These are phyloP conservation scores for Metschnikowia rubicola DNA, from an alignment of 805 yeast species.

Conservation along the genomic window DNA sequence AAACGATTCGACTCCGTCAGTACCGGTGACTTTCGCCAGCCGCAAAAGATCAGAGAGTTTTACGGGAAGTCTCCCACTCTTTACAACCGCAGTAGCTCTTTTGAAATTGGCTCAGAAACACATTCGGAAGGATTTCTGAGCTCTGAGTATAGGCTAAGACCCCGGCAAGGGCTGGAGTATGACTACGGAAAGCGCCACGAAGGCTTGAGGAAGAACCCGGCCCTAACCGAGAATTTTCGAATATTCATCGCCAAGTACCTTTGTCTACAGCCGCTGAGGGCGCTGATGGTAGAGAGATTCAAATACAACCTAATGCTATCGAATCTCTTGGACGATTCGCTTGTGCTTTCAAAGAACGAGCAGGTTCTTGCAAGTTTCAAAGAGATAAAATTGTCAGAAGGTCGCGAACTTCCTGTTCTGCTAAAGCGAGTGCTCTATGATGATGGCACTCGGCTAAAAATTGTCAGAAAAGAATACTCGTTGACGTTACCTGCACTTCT, in stretches of 20 bases:
- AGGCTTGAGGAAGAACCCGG: background rate
- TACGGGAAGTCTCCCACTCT: background rate
- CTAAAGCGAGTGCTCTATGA: conserved; percentile 11
- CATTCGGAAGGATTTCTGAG: background rate
- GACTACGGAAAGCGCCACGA: background rate
- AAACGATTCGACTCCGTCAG: conserved; percentile 14
- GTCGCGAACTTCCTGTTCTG: background rate
- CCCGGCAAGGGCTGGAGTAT: background rate
- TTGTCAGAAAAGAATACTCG: conserved; percentile 17
- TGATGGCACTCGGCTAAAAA: conserved; percentile 23
- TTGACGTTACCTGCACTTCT: conserved; percentile 12
- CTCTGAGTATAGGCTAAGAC: background rate
- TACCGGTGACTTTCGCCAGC: conserved; percentile 21
- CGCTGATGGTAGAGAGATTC: conserved; percentile 37
- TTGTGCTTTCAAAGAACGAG: conserved; percentile 41
- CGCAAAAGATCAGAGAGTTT: conserved; percentile 6
- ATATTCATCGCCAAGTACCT: conserved; percentile 29
- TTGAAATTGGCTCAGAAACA: conserved; percentile 7
- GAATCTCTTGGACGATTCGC: conserved; percentile 37
- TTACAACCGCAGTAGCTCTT: conserved; percentile 3
- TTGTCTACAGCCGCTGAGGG: conserved; percentile 10
- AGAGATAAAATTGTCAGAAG: conserved; percentile 2
- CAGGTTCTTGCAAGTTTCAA: conserved; percentile 25
- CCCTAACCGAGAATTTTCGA: conserved; percentile 18
- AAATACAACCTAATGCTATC: conserved; percentile 39